phyloP scores from a whole-genome alignment of 768 basidiomycete genomes.

The Podaxis carcinomalis region DNA sequence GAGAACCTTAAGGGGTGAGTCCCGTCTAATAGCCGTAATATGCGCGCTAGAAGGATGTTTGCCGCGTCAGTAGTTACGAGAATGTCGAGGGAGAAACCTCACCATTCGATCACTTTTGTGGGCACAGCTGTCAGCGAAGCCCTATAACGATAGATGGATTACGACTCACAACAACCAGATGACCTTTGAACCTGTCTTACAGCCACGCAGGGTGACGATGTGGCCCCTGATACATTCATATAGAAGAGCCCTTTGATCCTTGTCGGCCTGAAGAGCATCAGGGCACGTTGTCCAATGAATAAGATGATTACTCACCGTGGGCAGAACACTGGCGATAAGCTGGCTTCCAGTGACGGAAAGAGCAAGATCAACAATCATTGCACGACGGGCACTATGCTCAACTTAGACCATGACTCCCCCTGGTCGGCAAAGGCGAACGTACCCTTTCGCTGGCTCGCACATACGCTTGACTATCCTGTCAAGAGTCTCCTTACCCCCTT shows the following conservation, averaged over 20 bases:
- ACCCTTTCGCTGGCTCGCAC: conserved; percentile 87
- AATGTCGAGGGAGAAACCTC: neutral
- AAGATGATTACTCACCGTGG: conserved; percentile 46
- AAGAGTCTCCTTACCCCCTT: conserved; percentile 73
- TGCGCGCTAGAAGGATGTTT: conserved; percentile 28
- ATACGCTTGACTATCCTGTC: conserved; percentile 73
- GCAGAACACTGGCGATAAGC: conserved; percentile 77
- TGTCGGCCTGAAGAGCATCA: conserved; percentile 57
- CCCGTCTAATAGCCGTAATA: conserved; percentile 39
- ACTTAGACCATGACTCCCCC: neutral
- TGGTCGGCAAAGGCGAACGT: conserved; percentile 10
- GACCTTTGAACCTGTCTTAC: conserved; percentile 88
- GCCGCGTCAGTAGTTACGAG: conserved; percentile 6
- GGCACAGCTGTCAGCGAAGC: conserved; percentile 1
- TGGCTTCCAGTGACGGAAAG: conserved; percentile 83
- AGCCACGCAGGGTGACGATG: conserved; percentile 85
- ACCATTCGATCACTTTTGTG: conserved; percentile 38
- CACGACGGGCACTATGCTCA: conserved; percentile 49
- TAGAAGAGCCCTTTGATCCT: conserved; percentile 76
- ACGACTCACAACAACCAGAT: conserved; percentile 78
- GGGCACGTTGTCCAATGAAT: neutral
- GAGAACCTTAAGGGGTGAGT: neutral
- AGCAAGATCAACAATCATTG: conserved; percentile 84
- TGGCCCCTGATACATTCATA: conserved; percentile 87
- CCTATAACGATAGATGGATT: neutral